Evolutionary conservation across 148 eudicot genomes (phyloP), one percentile per base, ranked within the genome.

Genomic region (Hydrangea macrophylla): DNA sequence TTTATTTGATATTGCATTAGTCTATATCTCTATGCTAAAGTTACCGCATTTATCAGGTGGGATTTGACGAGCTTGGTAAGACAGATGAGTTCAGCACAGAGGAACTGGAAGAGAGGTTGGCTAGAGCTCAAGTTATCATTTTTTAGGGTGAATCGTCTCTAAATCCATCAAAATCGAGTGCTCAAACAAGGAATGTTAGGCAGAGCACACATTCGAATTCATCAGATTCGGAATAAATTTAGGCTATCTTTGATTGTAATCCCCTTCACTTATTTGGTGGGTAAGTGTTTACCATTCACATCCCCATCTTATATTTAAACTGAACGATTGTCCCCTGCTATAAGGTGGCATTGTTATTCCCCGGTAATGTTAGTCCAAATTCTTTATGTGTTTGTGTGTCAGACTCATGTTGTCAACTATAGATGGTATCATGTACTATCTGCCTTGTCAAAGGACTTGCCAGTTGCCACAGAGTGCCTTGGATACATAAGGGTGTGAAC

Each of bases 41-140:
- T 66, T 10, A 70, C 11, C 60, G 32, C 27, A 31, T 62, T 73
- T 30, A n/a, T n/a, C 73, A 90, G 98, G 96, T 90, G 13, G 96
- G 98, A 70, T 93, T 93, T 79, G 90, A 90, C 66, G 92, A 93
- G 78, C 95, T 90, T 27, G 98, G 98, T 55, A 92, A 95, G 11
- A 80, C 67, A 23, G 96, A 92, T 70, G 96, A 85, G 17, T 92
- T 92, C 75, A 86, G 80, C 84, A 90, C 96, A 15, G 92, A 90
- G 78, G 92, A 88, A 51, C 82, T 93, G 35, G 98, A 88, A 75
- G 96, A 90, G 77, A 90, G 89, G 80, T 72, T 93, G 79, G 96
- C 92, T 4, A 83, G 78, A 75, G 75, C 89, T 61, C 80, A 92
- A 72, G 86, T 81, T 62, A 93, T 90, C 71, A 45, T 71, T 65